phyloP scores from a whole-genome alignment of 2,329 filamentous ascomycete genomes.

The Lasiodiplodia citricola region DNA sequence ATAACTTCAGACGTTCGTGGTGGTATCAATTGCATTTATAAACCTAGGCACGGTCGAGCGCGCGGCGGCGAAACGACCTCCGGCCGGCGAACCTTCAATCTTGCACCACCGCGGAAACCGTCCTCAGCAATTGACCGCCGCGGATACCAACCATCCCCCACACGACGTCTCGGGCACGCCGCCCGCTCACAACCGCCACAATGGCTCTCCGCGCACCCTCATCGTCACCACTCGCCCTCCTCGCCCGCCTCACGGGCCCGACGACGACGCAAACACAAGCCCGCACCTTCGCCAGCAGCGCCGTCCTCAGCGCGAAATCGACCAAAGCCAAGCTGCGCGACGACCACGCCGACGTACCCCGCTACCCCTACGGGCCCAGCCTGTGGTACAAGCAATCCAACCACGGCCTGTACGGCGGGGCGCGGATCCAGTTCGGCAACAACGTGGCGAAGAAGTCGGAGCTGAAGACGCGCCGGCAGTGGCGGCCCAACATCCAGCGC shows the following conservation, averaged over 20 bases:
- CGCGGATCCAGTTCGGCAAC: slow-evolving; percentile 80
- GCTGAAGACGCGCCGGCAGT: slow-evolving; percentile 73
- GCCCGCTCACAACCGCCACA: slow-evolving; percentile 6
- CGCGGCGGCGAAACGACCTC: slow-evolving; percentile 12
- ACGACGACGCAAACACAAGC: slow-evolving; percentile 18
- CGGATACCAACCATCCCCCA: neutral
- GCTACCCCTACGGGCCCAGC: slow-evolving; percentile 75
- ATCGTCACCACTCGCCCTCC: slow-evolving; percentile 14
- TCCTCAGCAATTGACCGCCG: neutral
- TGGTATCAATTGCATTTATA: neutral
- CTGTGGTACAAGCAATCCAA: slow-evolving; percentile 80
- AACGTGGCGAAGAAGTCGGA: slow-evolving; percentile 71
- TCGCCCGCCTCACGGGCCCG: neutral
- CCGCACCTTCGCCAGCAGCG: slow-evolving; percentile 38
- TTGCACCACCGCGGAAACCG: slow-evolving; percentile 1
- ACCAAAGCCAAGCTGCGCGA: slow-evolving; percentile 27
- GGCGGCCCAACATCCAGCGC: slow-evolving; percentile 74
- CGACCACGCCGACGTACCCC: slow-evolving; percentile 38
- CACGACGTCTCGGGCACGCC: neutral
- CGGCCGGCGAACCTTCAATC: slow-evolving; percentile 5
- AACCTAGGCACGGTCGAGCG: neutral
- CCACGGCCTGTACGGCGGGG: slow-evolving; percentile 71
- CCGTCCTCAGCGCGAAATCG: slow-evolving; percentile 33
- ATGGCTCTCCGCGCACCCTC: slow-evolving; percentile 13
- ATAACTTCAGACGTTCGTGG: neutral